Percentiles rank a stretch among this genome's conserved stretches.
Evolutionary conservation across 768 basidiomycete genomes (phyloP).

Genomic region (Pluteus cervinus): DNA sequence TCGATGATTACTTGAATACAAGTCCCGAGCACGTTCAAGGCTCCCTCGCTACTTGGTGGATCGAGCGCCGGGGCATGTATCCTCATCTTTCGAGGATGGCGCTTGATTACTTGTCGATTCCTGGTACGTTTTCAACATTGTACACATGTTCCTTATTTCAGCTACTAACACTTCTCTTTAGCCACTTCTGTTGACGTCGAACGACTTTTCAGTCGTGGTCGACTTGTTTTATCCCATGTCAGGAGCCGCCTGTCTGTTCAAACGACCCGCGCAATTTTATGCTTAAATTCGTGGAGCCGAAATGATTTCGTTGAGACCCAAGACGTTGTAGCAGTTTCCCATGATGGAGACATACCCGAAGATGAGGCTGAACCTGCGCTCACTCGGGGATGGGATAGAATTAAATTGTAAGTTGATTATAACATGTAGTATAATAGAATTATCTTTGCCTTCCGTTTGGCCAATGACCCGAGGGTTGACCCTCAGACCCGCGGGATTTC

Average conservation of each 20-base stretch:
- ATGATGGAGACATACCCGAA: too few relatives aligned
- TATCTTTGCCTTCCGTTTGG: too few relatives aligned
- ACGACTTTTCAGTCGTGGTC: neutral
- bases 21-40: neutral
- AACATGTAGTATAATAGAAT: too few relatives aligned
- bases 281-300: neutral
- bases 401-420: too few relatives aligned
- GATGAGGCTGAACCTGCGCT: too few relatives aligned
- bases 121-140: constrained; percentile 7
- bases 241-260: neutral
- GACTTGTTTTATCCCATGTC: neutral
- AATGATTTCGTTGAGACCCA: neutral
- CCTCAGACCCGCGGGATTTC: too few relatives aligned
- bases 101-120: constrained; percentile 10
- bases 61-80: constrained; percentile 6
- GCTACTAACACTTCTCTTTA: too few relatives aligned
- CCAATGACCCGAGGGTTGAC: too few relatives aligned
- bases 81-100: constrained; percentile 13
- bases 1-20: neutral
- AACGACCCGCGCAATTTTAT: neutral
- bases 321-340: too few relatives aligned
- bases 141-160: neutral
- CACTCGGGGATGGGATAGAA: too few relatives aligned
- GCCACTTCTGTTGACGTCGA: neutral
- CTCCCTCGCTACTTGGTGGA: constrained; percentile 10